Conservation (phyloP, 345 rosid species). For the Arabis alpina region DNA sequence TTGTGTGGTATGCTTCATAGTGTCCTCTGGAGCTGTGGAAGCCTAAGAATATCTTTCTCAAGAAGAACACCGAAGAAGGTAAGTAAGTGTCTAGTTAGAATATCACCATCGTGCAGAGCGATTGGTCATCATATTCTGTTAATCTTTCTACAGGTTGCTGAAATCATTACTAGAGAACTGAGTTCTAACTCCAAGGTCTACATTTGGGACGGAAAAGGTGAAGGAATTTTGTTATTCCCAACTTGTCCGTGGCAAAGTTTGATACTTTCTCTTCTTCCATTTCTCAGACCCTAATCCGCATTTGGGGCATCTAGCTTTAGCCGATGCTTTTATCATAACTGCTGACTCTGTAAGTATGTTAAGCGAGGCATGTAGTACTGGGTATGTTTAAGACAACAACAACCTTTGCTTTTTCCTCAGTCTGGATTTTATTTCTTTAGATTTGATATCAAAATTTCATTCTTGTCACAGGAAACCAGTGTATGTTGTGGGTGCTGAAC, state of each 20-base stretch:
- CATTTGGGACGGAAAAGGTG: constrained; percentile 88
- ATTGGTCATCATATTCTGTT: constrained; percentile 5
- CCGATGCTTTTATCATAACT: constrained; percentile 86
- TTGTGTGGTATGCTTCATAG: constrained; percentile 60
- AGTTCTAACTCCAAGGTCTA: constrained; percentile 62
- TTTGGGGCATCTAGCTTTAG: constrained; percentile 92
- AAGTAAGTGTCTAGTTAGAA: constrained; percentile 3
- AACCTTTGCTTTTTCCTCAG: background rate
- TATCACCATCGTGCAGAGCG: background rate
- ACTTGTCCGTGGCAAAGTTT: background rate
- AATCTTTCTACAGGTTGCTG: constrained; percentile 54
- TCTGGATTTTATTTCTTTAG: background rate
- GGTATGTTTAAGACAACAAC: constrained; percentile 55
- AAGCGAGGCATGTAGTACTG: constrained; percentile 94
- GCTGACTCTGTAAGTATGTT: constrained; percentile 98
- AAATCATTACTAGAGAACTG: constrained; percentile 54
- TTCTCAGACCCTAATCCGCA: constrained; percentile 82
- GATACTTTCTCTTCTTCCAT: constrained; percentile 11
- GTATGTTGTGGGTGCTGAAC: constrained; percentile 77
- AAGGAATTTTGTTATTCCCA: background rate
- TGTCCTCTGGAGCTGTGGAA: constrained; percentile 85
- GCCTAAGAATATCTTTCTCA: constrained; percentile 84
- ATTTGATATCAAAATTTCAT: constrained; percentile 17
- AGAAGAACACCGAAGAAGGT: constrained; percentile 78
- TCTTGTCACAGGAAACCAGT: constrained; percentile 73